Evolutionary conservation across 1,139 yeast genomes (phyloP).

Genomic region (Yamadazyma friedrichii): DNA sequence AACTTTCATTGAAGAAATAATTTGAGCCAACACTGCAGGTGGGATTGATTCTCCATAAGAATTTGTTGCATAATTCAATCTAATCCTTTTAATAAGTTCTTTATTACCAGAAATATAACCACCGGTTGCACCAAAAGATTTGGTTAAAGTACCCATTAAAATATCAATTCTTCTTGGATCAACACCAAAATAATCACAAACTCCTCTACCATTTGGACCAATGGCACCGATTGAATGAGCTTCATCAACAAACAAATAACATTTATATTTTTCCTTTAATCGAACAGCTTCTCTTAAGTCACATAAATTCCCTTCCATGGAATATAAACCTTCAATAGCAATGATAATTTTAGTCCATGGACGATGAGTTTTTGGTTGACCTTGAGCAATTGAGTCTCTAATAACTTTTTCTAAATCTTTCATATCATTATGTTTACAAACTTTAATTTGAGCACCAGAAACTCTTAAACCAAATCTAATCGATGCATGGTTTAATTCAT

Average conservation of each 20-base stretch:
- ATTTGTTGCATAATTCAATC: conserved; percentile 71
- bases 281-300: conserved; percentile 77
- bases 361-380: conserved; percentile 94
- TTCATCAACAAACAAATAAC: conserved; percentile 90
- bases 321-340: conserved; percentile 93
- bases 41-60: conserved; percentile 82
- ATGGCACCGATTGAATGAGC: conserved; percentile 98
- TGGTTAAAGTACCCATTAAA: conserved; percentile 96
- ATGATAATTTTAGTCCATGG: conserved; percentile 96
- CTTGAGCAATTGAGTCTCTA: conserved; percentile 89
- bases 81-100: conserved; percentile 67
- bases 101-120: conserved; percentile 86
- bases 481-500: conserved; percentile 93
- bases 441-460: conserved; percentile 91
- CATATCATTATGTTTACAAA: conserved; percentile 92
- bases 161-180: conserved; percentile 76
- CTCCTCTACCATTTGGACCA: conserved; percentile 92
- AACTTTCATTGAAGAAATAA: conserved; percentile 73
- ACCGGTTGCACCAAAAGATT: conserved; percentile 98
- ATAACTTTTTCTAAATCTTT: conserved; percentile 71
- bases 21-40: conserved; percentile 90
- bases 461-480: conserved; percentile 92
- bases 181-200: conserved; percentile 87
- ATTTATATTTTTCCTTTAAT: conserved; percentile 81
- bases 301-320: conserved; percentile 97